Conservation (phyloP, 2,329 filamentous ascomycete species). For the Sclerotinia borealis region DNA sequence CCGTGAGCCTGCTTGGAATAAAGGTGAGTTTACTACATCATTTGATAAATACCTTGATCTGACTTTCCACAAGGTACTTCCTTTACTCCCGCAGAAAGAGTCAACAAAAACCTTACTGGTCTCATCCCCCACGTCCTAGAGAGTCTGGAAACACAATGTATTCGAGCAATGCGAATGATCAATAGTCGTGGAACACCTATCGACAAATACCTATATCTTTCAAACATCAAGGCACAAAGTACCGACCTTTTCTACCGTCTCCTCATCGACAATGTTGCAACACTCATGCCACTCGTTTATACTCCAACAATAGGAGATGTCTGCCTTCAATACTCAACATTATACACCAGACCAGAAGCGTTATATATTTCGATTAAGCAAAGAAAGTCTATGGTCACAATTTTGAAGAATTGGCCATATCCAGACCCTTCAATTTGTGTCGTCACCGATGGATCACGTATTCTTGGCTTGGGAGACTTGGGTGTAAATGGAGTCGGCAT, state of each 20-base stretch:
- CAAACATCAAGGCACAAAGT: constrained; percentile 67
- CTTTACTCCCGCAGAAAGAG: constrained; percentile 58
- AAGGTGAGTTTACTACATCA: constrained; percentile 36
- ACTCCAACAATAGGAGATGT: constrained; percentile 92
- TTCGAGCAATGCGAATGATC: constrained; percentile 68
- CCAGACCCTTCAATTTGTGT: constrained; percentile 89
- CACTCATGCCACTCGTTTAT: constrained; percentile 79
- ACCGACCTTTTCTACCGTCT: constrained; percentile 78
- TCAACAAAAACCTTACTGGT: constrained; percentile 59
- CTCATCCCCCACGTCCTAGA: constrained; percentile 60
- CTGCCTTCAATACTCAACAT: constrained; percentile 90
- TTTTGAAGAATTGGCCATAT: constrained; percentile 91
- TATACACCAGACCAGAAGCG: constrained; percentile 91
- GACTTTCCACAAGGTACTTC: constrained; percentile 46
- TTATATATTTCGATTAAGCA: constrained; percentile 96
- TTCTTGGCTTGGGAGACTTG: constrained; percentile 85
- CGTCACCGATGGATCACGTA: constrained; percentile 92
- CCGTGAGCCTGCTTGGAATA: constrained; percentile 58
- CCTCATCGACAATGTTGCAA: constrained; percentile 68
- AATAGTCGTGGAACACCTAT: constrained; percentile 61
- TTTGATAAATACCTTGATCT: constrained; percentile 1
- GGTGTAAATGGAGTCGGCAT: constrained; percentile 98
- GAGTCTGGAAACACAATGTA: constrained; percentile 53
- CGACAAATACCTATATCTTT: constrained; percentile 81
- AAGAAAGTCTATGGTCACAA: constrained; percentile 79